Evolutionary conservation across 2,329 filamentous ascomycete genomes (phyloP).

Genomic region (Colletotrichum plurivorum): DNA sequence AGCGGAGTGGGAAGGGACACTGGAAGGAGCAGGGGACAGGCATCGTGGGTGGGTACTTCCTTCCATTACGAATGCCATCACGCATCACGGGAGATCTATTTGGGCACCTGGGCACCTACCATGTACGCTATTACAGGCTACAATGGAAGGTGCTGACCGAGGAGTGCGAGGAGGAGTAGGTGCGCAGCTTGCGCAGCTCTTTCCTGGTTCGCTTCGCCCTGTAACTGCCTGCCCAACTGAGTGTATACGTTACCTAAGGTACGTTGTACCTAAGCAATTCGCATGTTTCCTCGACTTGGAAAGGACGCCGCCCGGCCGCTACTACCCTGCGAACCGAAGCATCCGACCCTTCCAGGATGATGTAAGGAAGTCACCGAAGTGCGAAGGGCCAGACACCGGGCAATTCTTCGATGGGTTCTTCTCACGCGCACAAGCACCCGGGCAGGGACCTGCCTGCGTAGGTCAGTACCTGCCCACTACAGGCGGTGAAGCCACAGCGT

Average conservation of each 20-base stretch:
- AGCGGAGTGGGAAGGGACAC: not conserved
- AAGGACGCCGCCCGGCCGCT: not conserved
- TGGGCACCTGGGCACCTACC: not conserved
- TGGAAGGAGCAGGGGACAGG: not conserved
- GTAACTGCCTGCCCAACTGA: not conserved
- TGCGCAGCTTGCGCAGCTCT: too few relatives aligned
- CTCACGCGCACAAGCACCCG: not conserved
- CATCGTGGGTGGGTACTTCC: too few relatives aligned
- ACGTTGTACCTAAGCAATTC: not conserved
- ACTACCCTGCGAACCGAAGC: conserved; percentile 9
- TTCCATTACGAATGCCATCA: too few relatives aligned
- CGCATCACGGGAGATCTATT: not conserved
- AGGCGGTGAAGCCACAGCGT: not conserved
- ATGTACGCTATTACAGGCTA: too few relatives aligned
- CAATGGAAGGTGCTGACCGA: too few relatives aligned
- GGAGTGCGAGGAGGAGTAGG: too few relatives aligned
- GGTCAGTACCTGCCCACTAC: not conserved
- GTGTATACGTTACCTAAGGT: too few relatives aligned
- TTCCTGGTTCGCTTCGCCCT: conserved; percentile 3
- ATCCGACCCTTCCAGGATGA: not conserved
- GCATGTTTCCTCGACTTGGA: conserved; percentile 11
- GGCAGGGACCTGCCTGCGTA: not conserved
- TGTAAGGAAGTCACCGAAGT: too few relatives aligned
- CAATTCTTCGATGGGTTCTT: not conserved
- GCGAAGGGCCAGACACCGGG: too few relatives aligned